phyloP scores from a whole-genome alignment of 208 protist genomes.

The Leishmania mexicana region DNA sequence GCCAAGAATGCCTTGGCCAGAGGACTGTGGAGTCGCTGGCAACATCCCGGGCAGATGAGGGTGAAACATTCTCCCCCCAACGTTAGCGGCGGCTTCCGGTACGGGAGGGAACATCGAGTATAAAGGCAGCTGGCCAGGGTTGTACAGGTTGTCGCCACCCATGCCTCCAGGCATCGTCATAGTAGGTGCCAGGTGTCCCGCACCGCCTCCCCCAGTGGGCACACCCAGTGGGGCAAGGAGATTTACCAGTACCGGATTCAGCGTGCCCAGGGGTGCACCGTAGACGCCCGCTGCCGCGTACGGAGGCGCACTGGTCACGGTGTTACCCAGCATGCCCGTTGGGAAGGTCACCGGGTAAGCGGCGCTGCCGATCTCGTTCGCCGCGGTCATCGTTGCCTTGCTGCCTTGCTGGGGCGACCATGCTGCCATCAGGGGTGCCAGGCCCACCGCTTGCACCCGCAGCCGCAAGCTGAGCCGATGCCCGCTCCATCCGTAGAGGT shows the following conservation, averaged over 20 bases:
- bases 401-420: constrained; percentile 1
- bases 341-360: constrained; percentile 16
- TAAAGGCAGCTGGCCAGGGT: background rate
- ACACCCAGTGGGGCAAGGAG: constrained; percentile 20
- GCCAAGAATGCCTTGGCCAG: constrained; percentile 18
- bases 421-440: constrained; percentile 9
- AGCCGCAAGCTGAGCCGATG: constrained; percentile 35
- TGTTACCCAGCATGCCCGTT: background rate
- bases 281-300: constrained; percentile 2
- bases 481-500: constrained; percentile 27
- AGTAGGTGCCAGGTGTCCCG: background rate
- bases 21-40: background rate
- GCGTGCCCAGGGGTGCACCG: constrained; percentile 10
- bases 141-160: background rate
- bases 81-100: background rate
- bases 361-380: background rate
- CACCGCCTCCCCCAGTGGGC: background rate
- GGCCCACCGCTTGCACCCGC: constrained; percentile 31
- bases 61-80: background rate
- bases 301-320: background rate
- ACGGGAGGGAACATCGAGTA: constrained; percentile 2
- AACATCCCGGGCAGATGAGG: background rate
- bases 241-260: constrained; percentile 23
- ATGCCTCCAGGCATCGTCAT: constrained; percentile 5
- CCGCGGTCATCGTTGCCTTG: background rate